phyloP scores from a whole-genome alignment of 257 asterid species.

The Solanum chiquidenum region DNA sequence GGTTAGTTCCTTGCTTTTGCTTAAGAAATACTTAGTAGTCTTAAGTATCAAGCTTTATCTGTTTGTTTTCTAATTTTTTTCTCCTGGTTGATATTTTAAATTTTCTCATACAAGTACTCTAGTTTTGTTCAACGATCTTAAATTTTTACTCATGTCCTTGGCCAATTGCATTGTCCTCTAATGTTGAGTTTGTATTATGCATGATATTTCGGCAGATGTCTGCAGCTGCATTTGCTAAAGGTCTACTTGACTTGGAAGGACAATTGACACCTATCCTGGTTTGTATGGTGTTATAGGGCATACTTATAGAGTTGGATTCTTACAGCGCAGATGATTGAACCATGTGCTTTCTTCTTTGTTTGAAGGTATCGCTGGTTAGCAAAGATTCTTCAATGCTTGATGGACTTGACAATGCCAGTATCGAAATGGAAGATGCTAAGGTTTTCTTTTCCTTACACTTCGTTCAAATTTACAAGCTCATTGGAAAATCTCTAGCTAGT shows the following conservation, averaged over 20 bases:
- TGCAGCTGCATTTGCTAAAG: constrained; percentile 99
- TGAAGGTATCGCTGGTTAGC: constrained; percentile 94
- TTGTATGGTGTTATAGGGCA: constrained; percentile 9
- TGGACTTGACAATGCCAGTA: constrained; percentile 91
- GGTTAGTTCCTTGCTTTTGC: constrained; percentile 25
- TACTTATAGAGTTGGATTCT: neutral
- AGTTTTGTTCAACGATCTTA: neutral
- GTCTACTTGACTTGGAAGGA: constrained; percentile 97
- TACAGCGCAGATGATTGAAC: neutral
- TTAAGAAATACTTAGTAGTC: neutral
- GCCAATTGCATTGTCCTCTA: neutral
- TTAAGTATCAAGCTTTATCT: neutral
- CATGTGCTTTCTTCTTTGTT: neutral
- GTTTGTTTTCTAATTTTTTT: neutral
- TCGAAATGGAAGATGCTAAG: constrained; percentile 92
- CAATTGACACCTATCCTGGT: constrained; percentile 96
- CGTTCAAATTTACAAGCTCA: neutral
- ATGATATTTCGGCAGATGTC: constrained; percentile 58
- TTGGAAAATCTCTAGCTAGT: neutral
- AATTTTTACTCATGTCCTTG: neutral
- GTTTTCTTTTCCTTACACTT: constrained; percentile 25
- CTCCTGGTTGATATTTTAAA: neutral
- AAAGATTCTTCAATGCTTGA: constrained; percentile 98
- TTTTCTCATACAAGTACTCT: neutral
- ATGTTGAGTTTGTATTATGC: neutral